phyloP scores from a whole-genome alignment of 2,329 filamentous ascomycete genomes.

The Sporothrix mexicana region DNA sequence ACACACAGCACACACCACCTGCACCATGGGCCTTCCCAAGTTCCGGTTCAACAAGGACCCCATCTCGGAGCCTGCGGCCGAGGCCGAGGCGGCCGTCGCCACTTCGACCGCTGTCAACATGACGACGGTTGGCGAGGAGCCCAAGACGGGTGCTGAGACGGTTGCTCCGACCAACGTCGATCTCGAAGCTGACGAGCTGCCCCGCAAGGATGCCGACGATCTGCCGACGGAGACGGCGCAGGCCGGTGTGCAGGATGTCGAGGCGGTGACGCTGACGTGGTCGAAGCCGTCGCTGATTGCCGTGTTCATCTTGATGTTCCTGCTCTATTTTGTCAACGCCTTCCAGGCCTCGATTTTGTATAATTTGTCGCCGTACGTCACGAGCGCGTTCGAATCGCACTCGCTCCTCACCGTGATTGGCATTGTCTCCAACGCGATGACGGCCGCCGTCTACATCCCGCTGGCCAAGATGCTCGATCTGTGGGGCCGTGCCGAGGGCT shows the following conservation, averaged over 20 bases:
- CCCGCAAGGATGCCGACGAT: constrained; percentile 24
- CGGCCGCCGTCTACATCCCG: constrained; percentile 61
- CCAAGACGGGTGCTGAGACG: not conserved
- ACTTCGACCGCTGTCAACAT: constrained; percentile 5
- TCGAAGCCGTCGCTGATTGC: constrained; percentile 48
- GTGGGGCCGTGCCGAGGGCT: constrained; percentile 56
- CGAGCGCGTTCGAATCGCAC: constrained; percentile 58
- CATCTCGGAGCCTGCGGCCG: constrained; percentile 17
- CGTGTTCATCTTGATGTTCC: constrained; percentile 54
- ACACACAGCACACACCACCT: not conserved
- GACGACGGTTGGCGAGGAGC: not conserved
- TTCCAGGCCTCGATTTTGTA: constrained; percentile 52
- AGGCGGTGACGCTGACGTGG: constrained; percentile 55
- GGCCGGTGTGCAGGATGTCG: constrained; percentile 55
- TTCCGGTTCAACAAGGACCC: constrained; percentile 27
- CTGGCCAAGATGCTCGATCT: constrained; percentile 56
- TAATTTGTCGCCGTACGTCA: constrained; percentile 49
- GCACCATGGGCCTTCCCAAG: constrained; percentile 30
- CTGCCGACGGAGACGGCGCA: constrained; percentile 43
- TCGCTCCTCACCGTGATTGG: constrained; percentile 59
- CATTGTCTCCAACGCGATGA: constrained; percentile 60
- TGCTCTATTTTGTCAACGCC: constrained; percentile 58
- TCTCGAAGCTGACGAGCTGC: constrained; percentile 23
- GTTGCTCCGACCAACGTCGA: not conserved
- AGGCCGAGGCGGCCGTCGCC: not conserved